Conservation (phyloP, 1,284 basidiomycete genomes). For the Mycena citricolor region DNA sequence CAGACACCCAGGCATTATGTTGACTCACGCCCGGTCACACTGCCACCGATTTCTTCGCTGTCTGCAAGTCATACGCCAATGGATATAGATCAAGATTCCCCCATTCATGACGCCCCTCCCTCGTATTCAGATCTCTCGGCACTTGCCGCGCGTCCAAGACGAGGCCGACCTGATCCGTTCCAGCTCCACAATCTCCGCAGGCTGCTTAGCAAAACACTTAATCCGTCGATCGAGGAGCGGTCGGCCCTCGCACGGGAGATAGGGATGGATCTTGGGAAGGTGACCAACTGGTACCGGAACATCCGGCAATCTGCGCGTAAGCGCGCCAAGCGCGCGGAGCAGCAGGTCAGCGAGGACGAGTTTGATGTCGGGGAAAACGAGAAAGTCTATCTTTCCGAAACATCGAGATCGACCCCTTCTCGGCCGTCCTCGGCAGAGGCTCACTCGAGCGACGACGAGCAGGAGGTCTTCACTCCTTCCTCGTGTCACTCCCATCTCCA, state of each 20-base stretch:
- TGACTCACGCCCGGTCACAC: too few relatives aligned
- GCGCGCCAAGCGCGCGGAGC: constrained; percentile 5
- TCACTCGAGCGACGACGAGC: constrained; percentile 5
- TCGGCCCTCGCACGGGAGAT: constrained; percentile 68
- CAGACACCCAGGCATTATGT: too few relatives aligned
- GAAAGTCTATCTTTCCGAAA: constrained; percentile 18
- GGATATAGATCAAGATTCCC: too few relatives aligned
- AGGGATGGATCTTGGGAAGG: constrained; percentile 77
- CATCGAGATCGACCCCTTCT: constrained; percentile 18
- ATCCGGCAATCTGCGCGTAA: constrained; percentile 19
- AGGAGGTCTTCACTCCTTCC: too few relatives aligned
- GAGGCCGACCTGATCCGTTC: constrained; percentile 74
- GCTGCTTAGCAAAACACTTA: constrained; percentile 63
- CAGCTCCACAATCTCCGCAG: constrained; percentile 73
- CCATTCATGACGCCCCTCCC: too few relatives aligned
- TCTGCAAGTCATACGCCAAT: too few relatives aligned
- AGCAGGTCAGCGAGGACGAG: constrained; percentile 12
- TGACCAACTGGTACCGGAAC: constrained; percentile 86
- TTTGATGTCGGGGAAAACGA: constrained; percentile 3
- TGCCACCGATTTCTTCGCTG: constrained; percentile 28
- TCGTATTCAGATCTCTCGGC: too few relatives aligned
- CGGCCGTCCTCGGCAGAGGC: constrained; percentile 11
- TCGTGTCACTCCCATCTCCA: too few relatives aligned
- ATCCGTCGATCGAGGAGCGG: constrained; percentile 78
- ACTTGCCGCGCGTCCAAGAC: constrained; percentile 50